Base-by-base conservation (phyloP, 129 eudicot genomes). In the Escallonia rubra region DNA sequence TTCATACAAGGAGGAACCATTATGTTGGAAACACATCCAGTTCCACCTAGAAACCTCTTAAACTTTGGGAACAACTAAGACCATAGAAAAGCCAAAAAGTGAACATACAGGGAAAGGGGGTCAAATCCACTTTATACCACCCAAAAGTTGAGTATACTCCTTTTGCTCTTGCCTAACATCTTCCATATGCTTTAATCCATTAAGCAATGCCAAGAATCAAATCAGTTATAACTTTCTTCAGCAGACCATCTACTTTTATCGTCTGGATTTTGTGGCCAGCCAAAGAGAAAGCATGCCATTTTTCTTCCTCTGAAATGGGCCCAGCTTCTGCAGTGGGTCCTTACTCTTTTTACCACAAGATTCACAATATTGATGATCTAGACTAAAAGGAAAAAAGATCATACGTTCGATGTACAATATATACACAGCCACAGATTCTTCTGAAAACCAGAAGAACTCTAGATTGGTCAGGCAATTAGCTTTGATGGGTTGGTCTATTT, bases 221-320 rank as follows among this genome's bases (percentile, higher is more conserved):
- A 41, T 47, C 70, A 56, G 66, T 39, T 69, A 70, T 63, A 51
- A 74, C 76, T 87, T 81, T 64, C 65, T 78, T 78, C 50, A 41
- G 51, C 61, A 77, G 74, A 84, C 50, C 10, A 50, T 50, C 10
- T 50, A 50, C 55, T 50, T 50, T n/a, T 50, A 50, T 50, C 2
- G 73, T 61, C 65, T 53, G 56, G 67, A 59, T 61, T 50, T 50
- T 50, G 3, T 50, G 11, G 10, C 55, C 10, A n/a, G 12, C 3
- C 55, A 3, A 3, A 50, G 12, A 50, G 55, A 50, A 50, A 50
- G 55, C 55, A 50, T 50, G 12, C 55, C 55, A 8, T 50, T 50
- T 50, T 50, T 5, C 10, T 3, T 50, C 55, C 12, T 50, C 13
- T 50, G 55, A 50, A 50, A 11, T 5, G 12, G 55, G 0, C 13